Percentiles rank a stretch among this genome's conserved stretches.
phyloP scores from a whole-genome alignment of 179 eudicot genomes.

The Amaranthus tricolor region DNA sequence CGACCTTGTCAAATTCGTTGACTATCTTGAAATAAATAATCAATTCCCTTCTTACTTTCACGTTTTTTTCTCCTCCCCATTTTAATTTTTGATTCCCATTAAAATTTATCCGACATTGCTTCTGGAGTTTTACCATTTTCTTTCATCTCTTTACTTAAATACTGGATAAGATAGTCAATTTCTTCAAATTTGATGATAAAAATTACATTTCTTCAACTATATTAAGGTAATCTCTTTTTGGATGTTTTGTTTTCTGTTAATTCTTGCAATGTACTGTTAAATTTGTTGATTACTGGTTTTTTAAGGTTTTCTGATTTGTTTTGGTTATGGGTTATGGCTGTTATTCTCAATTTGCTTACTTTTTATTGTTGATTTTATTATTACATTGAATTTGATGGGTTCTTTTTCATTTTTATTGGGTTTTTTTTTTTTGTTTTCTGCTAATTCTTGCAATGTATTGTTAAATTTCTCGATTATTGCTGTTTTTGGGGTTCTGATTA shows the following conservation, averaged over 20 bases:
- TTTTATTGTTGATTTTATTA: slow-evolving; percentile 1
- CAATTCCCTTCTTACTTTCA: not conserved
- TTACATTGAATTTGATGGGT: slow-evolving; percentile 1
- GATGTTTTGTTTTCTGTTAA: not conserved
- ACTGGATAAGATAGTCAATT: not conserved
- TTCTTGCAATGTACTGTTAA: slow-evolving; percentile 14
- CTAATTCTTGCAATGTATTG: slow-evolving; percentile 14
- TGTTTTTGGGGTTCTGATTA: not conserved
- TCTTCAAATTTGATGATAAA: not conserved
- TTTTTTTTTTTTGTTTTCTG: not conserved
- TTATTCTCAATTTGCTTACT: not conserved
- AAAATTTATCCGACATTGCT: not conserved
- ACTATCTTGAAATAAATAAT: not conserved
- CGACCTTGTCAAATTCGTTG: slow-evolving; percentile 20
- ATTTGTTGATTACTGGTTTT: slow-evolving; percentile 8
- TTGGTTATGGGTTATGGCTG: not conserved
- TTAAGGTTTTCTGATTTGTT: not conserved
- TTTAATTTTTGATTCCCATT: not conserved
- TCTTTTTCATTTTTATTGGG: slow-evolving; percentile 6
- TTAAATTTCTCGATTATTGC: slow-evolving; percentile 9
- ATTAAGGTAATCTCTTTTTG: not conserved
- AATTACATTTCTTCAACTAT: not conserved
- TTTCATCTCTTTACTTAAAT: not conserved
- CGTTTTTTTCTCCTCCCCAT: slow-evolving; percentile 1
- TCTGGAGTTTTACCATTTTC: not conserved